Conservation (phyloP, 148 eudicot genomes). For the Vaccinium corymbosum region DNA sequence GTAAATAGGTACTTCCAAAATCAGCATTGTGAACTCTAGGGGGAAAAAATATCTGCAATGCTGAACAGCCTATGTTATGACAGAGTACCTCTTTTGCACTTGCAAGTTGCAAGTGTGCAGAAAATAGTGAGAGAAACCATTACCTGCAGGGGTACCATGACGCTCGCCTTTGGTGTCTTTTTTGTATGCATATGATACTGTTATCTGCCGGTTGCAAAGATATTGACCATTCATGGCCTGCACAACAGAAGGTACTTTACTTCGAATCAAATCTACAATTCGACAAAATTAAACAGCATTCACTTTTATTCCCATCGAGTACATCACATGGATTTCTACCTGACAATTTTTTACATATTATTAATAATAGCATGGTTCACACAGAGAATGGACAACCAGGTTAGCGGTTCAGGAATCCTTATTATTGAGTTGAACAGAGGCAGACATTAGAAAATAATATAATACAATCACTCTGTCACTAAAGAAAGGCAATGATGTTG, state of each 20-base stretch:
- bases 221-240: slow-evolving; percentile 99
- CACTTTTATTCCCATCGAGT: neutral
- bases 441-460: neutral
- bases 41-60: neutral
- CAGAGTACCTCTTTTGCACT: neutral
- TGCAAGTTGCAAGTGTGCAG: slow-evolving; percentile 5
- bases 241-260: slow-evolving; percentile 9
- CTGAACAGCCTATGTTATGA: neutral
- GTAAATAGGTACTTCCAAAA: slow-evolving; percentile 7
- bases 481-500: neutral
- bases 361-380: neutral
- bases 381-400: neutral
- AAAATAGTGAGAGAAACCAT: slow-evolving; percentile 15
- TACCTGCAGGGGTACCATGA: slow-evolving; percentile 97
- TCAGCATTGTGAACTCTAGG: neutral
- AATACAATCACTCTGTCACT: neutral
- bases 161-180: slow-evolving; percentile 98
- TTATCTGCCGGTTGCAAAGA: slow-evolving; percentile 95
- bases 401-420: slow-evolving; percentile 6
- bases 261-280: neutral
- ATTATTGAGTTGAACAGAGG: neutral
- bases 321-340: neutral
- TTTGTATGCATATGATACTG: slow-evolving; percentile 96
- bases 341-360: neutral
- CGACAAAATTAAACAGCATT: neutral